Conservation (phyloP, 1,284 basidiomycete genomes). For the Cutaneotrichosporon mucoides region DNA sequence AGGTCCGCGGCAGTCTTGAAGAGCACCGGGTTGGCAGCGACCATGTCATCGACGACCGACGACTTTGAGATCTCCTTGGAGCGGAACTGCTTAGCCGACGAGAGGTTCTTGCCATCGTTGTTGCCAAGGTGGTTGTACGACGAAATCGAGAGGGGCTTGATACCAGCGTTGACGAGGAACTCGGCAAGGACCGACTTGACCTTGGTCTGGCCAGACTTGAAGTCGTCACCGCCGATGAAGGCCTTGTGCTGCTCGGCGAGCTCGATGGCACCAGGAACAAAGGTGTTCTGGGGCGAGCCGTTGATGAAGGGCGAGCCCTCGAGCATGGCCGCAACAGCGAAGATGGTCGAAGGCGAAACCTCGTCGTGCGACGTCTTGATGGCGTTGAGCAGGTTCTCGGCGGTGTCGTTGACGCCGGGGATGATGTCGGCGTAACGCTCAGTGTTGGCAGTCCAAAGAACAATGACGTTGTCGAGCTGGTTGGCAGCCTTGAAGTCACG, state of each 20-base stretch:
- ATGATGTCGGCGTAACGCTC: conserved; percentile 96
- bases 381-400: conserved; percentile 76
- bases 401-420: conserved; percentile 92
- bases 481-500: conserved; percentile 85
- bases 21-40: conserved; percentile 80
- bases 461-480: conserved; percentile 77
- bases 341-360: conserved; percentile 91
- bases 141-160: conserved; percentile 94
- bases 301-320: conserved; percentile 96
- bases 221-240: conserved; percentile 96
- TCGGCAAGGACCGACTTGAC: conserved; percentile 94
- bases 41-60: conserved; percentile 97
- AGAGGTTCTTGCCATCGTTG: conserved; percentile 93
- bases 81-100: conserved; percentile 90
- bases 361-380: conserved; percentile 84
- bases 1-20: conserved; percentile 61
- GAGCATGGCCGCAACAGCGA: conserved; percentile 92
- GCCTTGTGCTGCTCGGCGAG: conserved; percentile 85
- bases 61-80: conserved; percentile 98
- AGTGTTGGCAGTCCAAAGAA: conserved; percentile 99
- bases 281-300: conserved; percentile 98
- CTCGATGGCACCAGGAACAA: conserved; percentile 90
- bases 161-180: conserved; percentile 97
- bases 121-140: conserved; percentile 99
- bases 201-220: conserved; percentile 92